Conservation (phyloP, 768 basidiomycete genomes). For the Tubosaeta sp. region DNA sequence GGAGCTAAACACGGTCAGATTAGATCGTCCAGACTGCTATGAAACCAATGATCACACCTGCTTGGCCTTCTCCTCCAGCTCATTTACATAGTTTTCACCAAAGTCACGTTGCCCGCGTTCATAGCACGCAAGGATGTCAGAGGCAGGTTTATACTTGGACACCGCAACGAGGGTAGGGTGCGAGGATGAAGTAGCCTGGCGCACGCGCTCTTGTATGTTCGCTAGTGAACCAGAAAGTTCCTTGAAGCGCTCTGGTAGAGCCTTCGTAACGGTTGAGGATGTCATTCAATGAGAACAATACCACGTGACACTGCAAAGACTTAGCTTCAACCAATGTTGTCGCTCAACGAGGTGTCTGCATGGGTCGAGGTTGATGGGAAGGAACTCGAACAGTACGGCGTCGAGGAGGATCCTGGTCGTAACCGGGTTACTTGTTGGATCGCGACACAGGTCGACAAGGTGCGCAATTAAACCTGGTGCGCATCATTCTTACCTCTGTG, state of each 20-base stretch:
- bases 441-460: constrained; percentile 25
- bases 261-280: constrained; percentile 10
- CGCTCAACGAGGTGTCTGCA: constrained; percentile 16
- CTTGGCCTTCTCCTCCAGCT: constrained; percentile 81
- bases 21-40: background rate
- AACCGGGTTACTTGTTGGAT: constrained; percentile 29
- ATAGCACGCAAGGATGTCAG: constrained; percentile 82
- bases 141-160: constrained; percentile 88
- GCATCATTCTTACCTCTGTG: background rate
- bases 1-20: constrained; percentile 52
- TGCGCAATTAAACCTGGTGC: background rate
- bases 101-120: constrained; percentile 83
- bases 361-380: constrained; percentile 28
- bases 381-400: constrained; percentile 23
- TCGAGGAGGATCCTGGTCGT: constrained; percentile 14
- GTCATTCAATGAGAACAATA: constrained; percentile 14
- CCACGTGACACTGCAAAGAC: constrained; percentile 15
- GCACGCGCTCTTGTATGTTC: constrained; percentile 49
- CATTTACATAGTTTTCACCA: constrained; percentile 97
- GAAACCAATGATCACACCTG: constrained; percentile 40
- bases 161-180: constrained; percentile 71
- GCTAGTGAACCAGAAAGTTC: constrained; percentile 53
- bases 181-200: constrained; percentile 28
- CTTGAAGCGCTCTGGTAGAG: constrained; percentile 40
- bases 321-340: constrained; percentile 15